Percentiles rank a stretch among this genome's conserved stretches.
Evolutionary conservation across 1,284 basidiomycete species (phyloP).

Genomic region (Peniophora sp.): DNA sequence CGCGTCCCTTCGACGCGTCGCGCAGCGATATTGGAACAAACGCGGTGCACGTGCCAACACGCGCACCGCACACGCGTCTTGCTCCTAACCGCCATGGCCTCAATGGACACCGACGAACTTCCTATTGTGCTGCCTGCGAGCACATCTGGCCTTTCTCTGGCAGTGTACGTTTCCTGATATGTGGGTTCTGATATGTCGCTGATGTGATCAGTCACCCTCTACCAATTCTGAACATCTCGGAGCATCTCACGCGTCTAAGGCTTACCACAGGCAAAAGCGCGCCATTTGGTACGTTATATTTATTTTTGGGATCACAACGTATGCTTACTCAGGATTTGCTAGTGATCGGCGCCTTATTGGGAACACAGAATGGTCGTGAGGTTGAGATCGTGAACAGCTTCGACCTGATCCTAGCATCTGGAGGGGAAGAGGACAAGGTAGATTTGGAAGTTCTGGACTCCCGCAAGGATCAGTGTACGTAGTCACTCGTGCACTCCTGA

Average conservation of each 20-base stretch:
- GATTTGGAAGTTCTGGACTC: constrained; percentile 80
- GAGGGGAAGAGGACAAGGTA: constrained; percentile 48
- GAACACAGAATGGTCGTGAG: constrained; percentile 88
- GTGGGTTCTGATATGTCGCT: constrained; percentile 10
- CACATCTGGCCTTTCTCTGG: constrained; percentile 62
- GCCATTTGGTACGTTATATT: constrained; percentile 52
- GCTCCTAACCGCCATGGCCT: constrained; percentile 34
- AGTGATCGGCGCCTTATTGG: constrained; percentile 94
- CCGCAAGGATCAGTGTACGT: constrained; percentile 84
- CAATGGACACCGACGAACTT: constrained; percentile 72
- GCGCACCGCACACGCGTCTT: background rate
- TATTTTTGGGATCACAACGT: background rate
- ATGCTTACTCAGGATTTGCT: constrained; percentile 4
- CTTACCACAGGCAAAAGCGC: constrained; percentile 57
- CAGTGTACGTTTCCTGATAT: constrained; percentile 43
- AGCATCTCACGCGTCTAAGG: constrained; percentile 83
- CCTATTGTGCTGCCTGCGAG: constrained; percentile 64
- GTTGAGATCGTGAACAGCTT: constrained; percentile 97
- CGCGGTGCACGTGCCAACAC: constrained; percentile 2
- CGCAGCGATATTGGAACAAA: background rate
- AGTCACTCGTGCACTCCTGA: background rate
- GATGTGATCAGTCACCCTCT: constrained; percentile 71
- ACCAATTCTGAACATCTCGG: constrained; percentile 94
- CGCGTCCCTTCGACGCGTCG: constrained; percentile 5
- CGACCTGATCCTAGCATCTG: constrained; percentile 53